Conservation (phyloP, 1,284 basidiomycete genomes). For the Leucoagaricus sp. region DNA sequence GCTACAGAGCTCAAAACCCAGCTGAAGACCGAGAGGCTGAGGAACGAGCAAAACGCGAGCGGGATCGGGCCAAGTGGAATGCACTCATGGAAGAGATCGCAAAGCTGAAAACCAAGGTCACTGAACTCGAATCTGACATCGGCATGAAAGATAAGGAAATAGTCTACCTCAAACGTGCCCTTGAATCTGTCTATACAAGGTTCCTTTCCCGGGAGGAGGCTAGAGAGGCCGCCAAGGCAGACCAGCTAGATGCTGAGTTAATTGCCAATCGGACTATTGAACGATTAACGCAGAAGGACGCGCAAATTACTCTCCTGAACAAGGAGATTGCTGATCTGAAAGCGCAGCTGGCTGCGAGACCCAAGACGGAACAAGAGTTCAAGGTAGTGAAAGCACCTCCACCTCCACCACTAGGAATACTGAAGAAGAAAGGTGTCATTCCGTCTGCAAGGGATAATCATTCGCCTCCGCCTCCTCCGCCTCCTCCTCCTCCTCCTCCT, state of each 20-base stretch:
- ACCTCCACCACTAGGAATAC: constrained; percentile 55
- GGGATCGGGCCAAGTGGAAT: constrained; percentile 75
- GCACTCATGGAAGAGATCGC: constrained; percentile 77
- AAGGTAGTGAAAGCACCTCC: constrained; percentile 69
- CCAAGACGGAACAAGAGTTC: constrained; percentile 70
- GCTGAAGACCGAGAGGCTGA: constrained; percentile 60
- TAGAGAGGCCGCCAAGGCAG: constrained; percentile 45
- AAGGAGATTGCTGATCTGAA: constrained; percentile 56
- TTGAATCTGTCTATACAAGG: constrained; percentile 83
- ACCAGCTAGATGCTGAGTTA: constrained; percentile 66
- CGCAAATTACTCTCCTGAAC: constrained; percentile 58
- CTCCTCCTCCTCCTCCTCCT: constrained; percentile 26
- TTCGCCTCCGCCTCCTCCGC: constrained; percentile 22
- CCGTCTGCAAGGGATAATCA: constrained; percentile 26
- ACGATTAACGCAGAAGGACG: constrained; percentile 69
- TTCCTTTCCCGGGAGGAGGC: constrained; percentile 57
- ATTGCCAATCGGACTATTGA: constrained; percentile 76
- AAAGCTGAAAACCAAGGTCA: constrained; percentile 68
- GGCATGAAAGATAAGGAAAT: constrained; percentile 72
- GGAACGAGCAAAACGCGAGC: constrained; percentile 75
- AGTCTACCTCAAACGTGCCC: constrained; percentile 75
- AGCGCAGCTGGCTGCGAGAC: constrained; percentile 49
- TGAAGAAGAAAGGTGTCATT: constrained; percentile 28
- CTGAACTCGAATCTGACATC: constrained; percentile 52
- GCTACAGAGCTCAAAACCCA: constrained; percentile 57